Evolutionary conservation across 176 grass and related monocot genomes (phyloP), one percentile per base, ranked within the genome.

Genomic region (Carex myosuroides): DNA sequence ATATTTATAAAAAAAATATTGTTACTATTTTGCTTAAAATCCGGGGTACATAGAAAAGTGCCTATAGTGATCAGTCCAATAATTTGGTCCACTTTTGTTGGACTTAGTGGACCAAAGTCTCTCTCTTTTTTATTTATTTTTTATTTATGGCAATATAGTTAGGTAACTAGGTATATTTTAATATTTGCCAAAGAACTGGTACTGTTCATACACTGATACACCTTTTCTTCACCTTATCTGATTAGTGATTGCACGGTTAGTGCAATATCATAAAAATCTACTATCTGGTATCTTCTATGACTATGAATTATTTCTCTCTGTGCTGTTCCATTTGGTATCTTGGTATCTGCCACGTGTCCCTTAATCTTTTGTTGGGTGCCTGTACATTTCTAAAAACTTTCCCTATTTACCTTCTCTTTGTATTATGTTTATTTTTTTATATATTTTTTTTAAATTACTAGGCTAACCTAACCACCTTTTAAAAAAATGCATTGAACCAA

Each of bases 71-170:
- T 14, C 6, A 69, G 13, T 39, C 65, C 65, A 39, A 69, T 39
- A 69, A 69, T 53, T 8, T 53, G 41, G 10, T 18, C 13, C 39
- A 66, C 61, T 32, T 30, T 84, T 24, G 26, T 84, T 16, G 44
- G 21, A 68, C 56, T 86, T n/a, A 79, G 56, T 37, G 54, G 32
- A 71, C 66, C 33, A 63, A 70, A 72, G 52, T 61, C 77, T 80
- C 26, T 69, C 41, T 74, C 62, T 14, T 4, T 56, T 64, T 64
- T 24, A 3, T 24, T 24, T 13, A 35, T 64, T 6, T 39, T 39
- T 3, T 35, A 35, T 35, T 35, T 4, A 32, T 64, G 62, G 24
- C 3, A 64, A 64, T 48, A 29, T 14, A 64, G 3, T 3, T 64
- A 64, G 12, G 5, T 62, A 63, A 22, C 8, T 63, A 63, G n/a